Base-by-base conservation (phyloP, 116 monocot species). In the Cymodocea nodosa region DNA sequence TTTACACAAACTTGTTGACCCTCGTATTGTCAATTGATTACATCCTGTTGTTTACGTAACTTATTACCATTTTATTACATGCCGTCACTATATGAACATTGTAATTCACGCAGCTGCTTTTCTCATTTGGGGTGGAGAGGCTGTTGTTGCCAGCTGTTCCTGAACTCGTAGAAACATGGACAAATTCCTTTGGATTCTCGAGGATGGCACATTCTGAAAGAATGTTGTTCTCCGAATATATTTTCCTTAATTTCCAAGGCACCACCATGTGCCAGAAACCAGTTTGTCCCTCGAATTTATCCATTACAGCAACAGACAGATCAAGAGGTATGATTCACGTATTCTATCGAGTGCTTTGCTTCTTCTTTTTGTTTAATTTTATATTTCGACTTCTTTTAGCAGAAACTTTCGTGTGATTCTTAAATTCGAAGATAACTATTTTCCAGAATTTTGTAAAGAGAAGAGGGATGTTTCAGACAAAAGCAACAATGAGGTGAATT, bases 151-250 rank as follows among this genome's bases (percentile, higher is more conserved):
- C 91, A 35, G 86, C 87, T 60, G 78, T 84, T 68, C 84, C 87
- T 57, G 75, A 82, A 39, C 84, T 87, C 65, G 59, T 87, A 48
- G 63, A 77, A 53, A 87, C 87, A 36, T 91, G 91, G 91, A 87
- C 77, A 59, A 52, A 35, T 55, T 77, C 76, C 35, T 87, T 91
- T 80, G 84, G 91, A 48, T 91, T 91, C 76, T 52, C 15, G 44
- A 66, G 71, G 48, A 80, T 87, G 84, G 53, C 36, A n/a, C 60
- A 35, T 49, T 69, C 74, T 13, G 83, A 85, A 2, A 78, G 73
- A 73, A 67, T 73, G n/a, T 54, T 80, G 22, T 23, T 85, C 35
- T 52, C 63, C 14, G 59, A 78, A 8, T 76, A 83, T 63, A 61
- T 68, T 22, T 20, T 89, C 55, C 63, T 89, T 17, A 83, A 66